Conservation (phyloP, 306 rosid species). For the Vicia faba region DNA sequence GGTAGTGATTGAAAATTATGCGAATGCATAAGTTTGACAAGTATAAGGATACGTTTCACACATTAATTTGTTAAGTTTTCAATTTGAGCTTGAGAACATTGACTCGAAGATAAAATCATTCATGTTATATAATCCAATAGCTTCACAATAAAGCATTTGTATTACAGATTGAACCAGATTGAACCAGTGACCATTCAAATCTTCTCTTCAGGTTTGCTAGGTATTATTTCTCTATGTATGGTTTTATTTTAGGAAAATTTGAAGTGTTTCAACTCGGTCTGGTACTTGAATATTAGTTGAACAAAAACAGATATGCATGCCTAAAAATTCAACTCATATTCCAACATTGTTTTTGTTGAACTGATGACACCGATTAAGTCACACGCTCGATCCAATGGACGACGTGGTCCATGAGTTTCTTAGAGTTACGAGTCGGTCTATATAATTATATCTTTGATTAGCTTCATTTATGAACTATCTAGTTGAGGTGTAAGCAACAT, state of each 20-base stretch:
- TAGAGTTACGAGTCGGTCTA: too few relatives aligned
- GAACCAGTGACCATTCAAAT: constrained; percentile 32
- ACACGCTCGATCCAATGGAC: not conserved
- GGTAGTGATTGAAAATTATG: constrained; percentile 29
- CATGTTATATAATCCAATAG: constrained; percentile 49
- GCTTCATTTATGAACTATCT: constrained; percentile 4
- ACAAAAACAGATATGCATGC: too few relatives aligned
- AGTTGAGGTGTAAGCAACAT: constrained; percentile 8
- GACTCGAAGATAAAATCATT: constrained; percentile 44
- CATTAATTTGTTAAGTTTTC: constrained; percentile 25
- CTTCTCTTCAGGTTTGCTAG: constrained; percentile 46
- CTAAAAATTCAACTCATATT: too few relatives aligned
- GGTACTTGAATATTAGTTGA: too few relatives aligned
- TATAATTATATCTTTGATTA: not conserved
- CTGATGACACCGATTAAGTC: not conserved
- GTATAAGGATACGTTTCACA: constrained; percentile 42
- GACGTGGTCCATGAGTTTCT: not conserved
- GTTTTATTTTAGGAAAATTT: too few relatives aligned
- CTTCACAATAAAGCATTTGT: constrained; percentile 41
- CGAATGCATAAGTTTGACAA: constrained; percentile 36
- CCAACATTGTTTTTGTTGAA: not conserved
- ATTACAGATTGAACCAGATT: too few relatives aligned
- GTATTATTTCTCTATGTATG: constrained; percentile 17
- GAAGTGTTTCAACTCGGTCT: too few relatives aligned
- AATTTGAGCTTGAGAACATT: constrained; percentile 57